These are phyloP conservation scores for Galerina marginata DNA, from an alignment of 768 basidiomycete genomes.

Conservation along the genomic window DNA sequence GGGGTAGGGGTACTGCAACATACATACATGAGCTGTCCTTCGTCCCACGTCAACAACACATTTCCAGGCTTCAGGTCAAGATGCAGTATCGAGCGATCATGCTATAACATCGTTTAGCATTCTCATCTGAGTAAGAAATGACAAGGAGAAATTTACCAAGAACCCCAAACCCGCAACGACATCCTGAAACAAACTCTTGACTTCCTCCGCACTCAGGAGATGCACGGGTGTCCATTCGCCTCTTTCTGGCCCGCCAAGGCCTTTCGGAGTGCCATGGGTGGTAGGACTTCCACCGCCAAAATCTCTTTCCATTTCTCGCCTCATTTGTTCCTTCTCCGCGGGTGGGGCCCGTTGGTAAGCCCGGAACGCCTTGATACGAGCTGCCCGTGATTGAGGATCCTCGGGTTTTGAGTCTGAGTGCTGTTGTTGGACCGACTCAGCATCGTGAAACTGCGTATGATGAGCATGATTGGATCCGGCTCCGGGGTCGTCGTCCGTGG, in stretches of 20 bases:
- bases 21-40: slow-evolving; percentile 78
- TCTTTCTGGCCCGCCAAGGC: slow-evolving; percentile 17
- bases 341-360: slow-evolving; percentile 69
- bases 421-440: slow-evolving; percentile 4
- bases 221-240: slow-evolving; percentile 75
- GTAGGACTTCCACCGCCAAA: slow-evolving; percentile 20
- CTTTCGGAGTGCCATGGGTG: slow-evolving; percentile 3
- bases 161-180: slow-evolving; percentile 88
- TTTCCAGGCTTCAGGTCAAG: slow-evolving; percentile 95
- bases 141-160: slow-evolving; percentile 56
- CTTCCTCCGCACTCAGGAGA: slow-evolving; percentile 84
- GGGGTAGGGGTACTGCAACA: not conserved
- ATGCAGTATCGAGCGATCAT: slow-evolving; percentile 85
- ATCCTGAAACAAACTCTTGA: slow-evolving; percentile 80
- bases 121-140: not conserved
- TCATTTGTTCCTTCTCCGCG: slow-evolving; percentile 65
- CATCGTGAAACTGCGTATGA: not conserved
- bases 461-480: no score
- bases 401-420: slow-evolving; percentile 15
- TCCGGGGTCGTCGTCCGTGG: not conserved
- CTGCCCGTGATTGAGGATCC: slow-evolving; percentile 62
- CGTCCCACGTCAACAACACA: slow-evolving; percentile 91
- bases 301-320: slow-evolving; percentile 48
- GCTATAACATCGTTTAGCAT: slow-evolving; percentile 46
- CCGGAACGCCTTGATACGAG: slow-evolving; percentile 78